These are phyloP conservation scores for Lactarius akahatsu DNA, from an alignment of 768 basidiomycete species.

Conservation along the genomic window DNA sequence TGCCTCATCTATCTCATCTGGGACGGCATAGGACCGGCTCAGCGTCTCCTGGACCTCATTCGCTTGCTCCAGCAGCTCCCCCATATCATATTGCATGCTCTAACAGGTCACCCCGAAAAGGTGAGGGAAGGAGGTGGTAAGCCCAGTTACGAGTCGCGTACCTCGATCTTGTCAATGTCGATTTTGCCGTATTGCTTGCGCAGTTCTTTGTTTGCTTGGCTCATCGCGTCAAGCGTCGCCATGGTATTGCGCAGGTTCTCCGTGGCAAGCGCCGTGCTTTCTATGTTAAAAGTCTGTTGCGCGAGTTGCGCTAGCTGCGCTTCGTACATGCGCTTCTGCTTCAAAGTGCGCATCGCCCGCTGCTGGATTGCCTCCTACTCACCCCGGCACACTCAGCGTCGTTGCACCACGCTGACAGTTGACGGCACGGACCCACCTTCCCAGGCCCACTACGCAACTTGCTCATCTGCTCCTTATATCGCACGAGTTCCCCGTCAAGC, in stretches of 20 bases:
- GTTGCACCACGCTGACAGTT: not conserved
- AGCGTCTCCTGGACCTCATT: slow-evolving; percentile 97
- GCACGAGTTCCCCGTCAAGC: slow-evolving; percentile 85
- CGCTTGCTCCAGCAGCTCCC: slow-evolving; percentile 92
- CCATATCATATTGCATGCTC: slow-evolving; percentile 98
- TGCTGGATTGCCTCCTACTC: slow-evolving; percentile 84
- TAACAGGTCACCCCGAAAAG: slow-evolving; percentile 35
- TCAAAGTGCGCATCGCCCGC: slow-evolving; percentile 88
- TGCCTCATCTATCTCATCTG: slow-evolving; percentile 96
- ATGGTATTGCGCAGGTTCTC: slow-evolving; percentile 98
- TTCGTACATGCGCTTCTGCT: slow-evolving; percentile 97
- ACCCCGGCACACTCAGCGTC: slow-evolving; percentile 1
- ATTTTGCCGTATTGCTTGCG: slow-evolving; percentile 97
- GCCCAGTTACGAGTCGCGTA: slow-evolving; percentile 37
- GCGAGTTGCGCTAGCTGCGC: slow-evolving; percentile 84
- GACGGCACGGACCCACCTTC: slow-evolving; percentile 57
- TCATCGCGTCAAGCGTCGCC: slow-evolving; percentile 98
- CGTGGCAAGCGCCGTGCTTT: slow-evolving; percentile 91
- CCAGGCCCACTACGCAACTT: slow-evolving; percentile 93
- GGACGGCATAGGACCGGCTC: slow-evolving; percentile 91
- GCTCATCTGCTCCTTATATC: slow-evolving; percentile 96
- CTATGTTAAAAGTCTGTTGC: slow-evolving; percentile 99
- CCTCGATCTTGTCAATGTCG: slow-evolving; percentile 98
- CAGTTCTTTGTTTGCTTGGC: slow-evolving; percentile 92
- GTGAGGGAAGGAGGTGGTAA: not conserved